Percentiles rank a stretch among this genome's conserved stretches.
Evolutionary conservation across 2,329 filamentous ascomycete genomes (phyloP).

Genomic region (Colletotrichum sp.): DNA sequence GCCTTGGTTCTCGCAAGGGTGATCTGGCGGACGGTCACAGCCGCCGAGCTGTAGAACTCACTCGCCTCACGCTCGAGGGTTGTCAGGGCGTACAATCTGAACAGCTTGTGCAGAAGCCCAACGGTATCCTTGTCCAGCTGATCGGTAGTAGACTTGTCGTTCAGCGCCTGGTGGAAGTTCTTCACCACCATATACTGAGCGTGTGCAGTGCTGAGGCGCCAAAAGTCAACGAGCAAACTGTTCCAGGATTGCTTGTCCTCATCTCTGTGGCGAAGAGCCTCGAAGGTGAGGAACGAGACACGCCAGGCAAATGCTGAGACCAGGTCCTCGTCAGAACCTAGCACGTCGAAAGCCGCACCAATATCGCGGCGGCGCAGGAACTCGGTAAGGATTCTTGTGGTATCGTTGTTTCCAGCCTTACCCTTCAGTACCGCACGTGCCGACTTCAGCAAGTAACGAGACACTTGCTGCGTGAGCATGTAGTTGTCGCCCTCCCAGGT

Average conservation of each 20-base stretch:
- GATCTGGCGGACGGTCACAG: conserved; percentile 76
- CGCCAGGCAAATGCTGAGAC: conserved; percentile 80
- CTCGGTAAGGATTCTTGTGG: conserved; percentile 66
- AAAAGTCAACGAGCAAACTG: conserved; percentile 78
- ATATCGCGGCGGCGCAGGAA: conserved; percentile 72
- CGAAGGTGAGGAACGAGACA: conserved; percentile 75
- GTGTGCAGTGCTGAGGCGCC: conserved; percentile 75
- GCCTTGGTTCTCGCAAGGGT: conserved; percentile 72
- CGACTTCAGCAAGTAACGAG: conserved; percentile 77
- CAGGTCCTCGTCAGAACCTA: conserved; percentile 72
- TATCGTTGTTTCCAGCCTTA: conserved; percentile 67
- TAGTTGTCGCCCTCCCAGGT: conserved; percentile 85
- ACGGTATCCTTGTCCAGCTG: conserved; percentile 64
- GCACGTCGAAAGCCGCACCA: conserved; percentile 76
- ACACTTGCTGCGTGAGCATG: conserved; percentile 82
- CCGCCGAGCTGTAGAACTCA: conserved; percentile 75
- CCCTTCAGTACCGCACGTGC: conserved; percentile 72
- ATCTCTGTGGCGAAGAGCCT: conserved; percentile 76
- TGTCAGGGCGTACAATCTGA: conserved; percentile 78
- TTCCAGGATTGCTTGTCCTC: conserved; percentile 81
- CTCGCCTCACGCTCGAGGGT: conserved; percentile 68
- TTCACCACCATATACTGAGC: conserved; percentile 81
- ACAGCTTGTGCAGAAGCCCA: conserved; percentile 71
- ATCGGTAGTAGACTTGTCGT: conserved; percentile 50
- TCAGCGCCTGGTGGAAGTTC: conserved; percentile 63